These are phyloP conservation scores for Phalaenopsis aphrodite DNA, from an alignment of 106 monocot species.

Conservation along the genomic window DNA sequence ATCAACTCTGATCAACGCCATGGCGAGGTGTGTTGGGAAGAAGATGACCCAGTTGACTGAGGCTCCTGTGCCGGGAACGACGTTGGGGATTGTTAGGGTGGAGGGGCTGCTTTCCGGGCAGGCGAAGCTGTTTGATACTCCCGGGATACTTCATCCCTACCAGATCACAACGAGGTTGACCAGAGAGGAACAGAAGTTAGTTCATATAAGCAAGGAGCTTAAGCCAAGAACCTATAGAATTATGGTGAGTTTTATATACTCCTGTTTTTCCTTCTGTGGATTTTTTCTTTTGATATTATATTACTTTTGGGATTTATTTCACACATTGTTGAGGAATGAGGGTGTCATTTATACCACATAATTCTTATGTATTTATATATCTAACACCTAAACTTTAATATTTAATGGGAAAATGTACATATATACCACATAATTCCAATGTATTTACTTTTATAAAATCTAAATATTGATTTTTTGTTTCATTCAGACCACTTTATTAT, in stretches of 20 bases:
- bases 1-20: conserved; percentile 93
- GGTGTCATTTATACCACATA: too few species aligned
- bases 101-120: conserved; percentile 66
- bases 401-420: too few species aligned
- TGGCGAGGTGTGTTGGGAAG: conserved; percentile 50
- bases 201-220: conserved; percentile 63
- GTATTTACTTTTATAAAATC: too few species aligned
- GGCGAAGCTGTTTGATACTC: conserved; percentile 88
- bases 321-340: not conserved
- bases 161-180: conserved; percentile 75
- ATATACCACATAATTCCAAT: too few species aligned
- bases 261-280: not conserved
- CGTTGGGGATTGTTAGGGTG: conserved; percentile 75
- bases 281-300: not conserved
- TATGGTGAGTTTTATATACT: conserved; percentile 36
- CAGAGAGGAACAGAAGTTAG: conserved; percentile 84
- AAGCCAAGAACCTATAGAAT: conserved; percentile 80
- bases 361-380: too few species aligned
- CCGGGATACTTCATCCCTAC: conserved; percentile 76
- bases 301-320: not conserved
- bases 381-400: too few species aligned
- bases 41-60: conserved; percentile 59
- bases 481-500: too few species aligned
- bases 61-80: conserved; percentile 93
- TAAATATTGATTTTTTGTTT: too few species aligned